Conservation (phyloP, 768 basidiomycete genomes). For the Hysterangium stoloniferum region DNA sequence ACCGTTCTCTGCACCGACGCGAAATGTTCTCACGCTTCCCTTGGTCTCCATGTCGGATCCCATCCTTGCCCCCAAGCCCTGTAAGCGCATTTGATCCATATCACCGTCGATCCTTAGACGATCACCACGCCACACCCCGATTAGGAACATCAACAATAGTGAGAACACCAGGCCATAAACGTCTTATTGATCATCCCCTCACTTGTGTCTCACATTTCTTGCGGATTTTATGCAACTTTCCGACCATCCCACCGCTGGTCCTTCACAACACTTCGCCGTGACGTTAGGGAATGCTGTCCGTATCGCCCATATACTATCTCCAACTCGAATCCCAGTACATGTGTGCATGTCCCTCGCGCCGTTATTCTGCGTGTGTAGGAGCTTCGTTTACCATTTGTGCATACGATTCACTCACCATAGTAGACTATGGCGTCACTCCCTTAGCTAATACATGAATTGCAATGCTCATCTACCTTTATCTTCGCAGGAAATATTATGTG, state of each 20-base stretch:
- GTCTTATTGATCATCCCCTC: conserved; percentile 48
- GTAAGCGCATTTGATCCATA: no score
- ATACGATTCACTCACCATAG: no score
- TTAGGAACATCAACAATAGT: conserved; percentile 29
- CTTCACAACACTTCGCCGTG: conserved; percentile 35
- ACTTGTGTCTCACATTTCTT: conserved; percentile 45
- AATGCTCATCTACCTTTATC: no score
- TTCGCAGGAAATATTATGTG: no score
- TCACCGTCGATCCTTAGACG: conserved; percentile 31
- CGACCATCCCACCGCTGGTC: conserved; percentile 32
- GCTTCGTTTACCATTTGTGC: conserved; percentile 9
- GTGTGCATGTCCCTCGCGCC: conserved; percentile 51
- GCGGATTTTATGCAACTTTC: conserved; percentile 33
- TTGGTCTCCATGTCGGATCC: conserved; percentile 51
- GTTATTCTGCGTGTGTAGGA: conserved; percentile 34
- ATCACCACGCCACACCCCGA: conserved; percentile 13
- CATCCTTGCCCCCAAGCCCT: conserved; percentile 38
- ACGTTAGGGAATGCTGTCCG: conserved; percentile 44
- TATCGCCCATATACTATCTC: conserved; percentile 6
- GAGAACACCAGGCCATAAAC: conserved; percentile 34
- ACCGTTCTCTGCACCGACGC: conserved; percentile 34
- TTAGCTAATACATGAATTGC: no score
- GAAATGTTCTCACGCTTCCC: conserved; percentile 38
- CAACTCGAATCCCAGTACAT: conserved; percentile 19
- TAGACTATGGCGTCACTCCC: no score